Evolutionary conservation across 768 basidiomycete genomes (phyloP).

Genomic region (Cystofilobasidium macerans): DNA sequence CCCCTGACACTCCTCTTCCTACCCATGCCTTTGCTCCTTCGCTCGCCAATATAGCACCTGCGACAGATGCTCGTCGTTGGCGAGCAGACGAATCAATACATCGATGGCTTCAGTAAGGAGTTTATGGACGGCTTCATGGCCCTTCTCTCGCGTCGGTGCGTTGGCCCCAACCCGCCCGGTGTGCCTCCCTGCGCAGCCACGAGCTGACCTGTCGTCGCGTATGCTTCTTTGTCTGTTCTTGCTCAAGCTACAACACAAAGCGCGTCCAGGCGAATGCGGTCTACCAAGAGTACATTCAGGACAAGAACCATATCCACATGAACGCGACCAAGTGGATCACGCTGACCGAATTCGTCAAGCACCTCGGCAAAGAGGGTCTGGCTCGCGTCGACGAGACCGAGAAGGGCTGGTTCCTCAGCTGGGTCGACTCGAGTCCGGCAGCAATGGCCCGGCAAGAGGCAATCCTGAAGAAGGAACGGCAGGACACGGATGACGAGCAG

Average conservation of each 20-base stretch:
- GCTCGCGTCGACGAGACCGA: conserved; percentile 95
- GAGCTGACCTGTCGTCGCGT: neutral
- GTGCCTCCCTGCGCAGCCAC: neutral
- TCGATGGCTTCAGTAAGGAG: conserved; percentile 71
- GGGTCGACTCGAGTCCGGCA: conserved; percentile 94
- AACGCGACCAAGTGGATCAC: conserved; percentile 92
- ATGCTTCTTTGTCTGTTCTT: neutral
- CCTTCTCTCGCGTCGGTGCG: conserved; percentile 69
- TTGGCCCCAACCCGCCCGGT: conserved; percentile 6
- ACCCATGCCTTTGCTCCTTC: neutral
- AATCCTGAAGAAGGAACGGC: conserved; percentile 69
- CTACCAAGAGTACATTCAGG: conserved; percentile 94
- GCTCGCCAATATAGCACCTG: conserved; percentile 50
- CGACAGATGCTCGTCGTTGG: conserved; percentile 97
- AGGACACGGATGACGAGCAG: conserved; percentile 85
- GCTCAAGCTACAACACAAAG: conserved; percentile 75
- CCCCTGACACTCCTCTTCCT: neutral
- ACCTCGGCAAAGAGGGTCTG: conserved; percentile 64
- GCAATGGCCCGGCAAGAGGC: conserved; percentile 66
- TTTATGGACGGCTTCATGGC: conserved; percentile 91
- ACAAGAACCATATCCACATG: conserved; percentile 93
- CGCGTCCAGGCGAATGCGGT: conserved; percentile 88
- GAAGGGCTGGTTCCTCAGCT: conserved; percentile 93
- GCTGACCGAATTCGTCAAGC: conserved; percentile 85
- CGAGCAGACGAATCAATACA: conserved; percentile 83